phyloP scores from a whole-genome alignment of 2,329 filamentous ascomycete genomes.

The Sclerotinia glacialis region DNA sequence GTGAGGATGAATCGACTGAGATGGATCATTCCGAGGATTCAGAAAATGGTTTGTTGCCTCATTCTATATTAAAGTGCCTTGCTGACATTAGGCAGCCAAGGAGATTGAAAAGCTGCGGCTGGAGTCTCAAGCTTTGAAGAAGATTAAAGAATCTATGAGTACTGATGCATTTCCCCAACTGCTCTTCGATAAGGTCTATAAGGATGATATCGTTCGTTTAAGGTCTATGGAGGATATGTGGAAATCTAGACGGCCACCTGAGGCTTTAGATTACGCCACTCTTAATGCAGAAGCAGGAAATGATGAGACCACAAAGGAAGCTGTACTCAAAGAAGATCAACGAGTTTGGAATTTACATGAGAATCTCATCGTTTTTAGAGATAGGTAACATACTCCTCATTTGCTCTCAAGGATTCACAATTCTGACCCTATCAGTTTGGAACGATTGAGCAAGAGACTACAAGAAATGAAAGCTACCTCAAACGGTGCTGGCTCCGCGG shows the following conservation, averaged over 20 bases:
- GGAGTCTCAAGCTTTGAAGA: conserved; percentile 79
- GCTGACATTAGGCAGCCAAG: conserved; percentile 47
- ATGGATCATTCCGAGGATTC: conserved; percentile 77
- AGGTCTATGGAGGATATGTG: conserved; percentile 94
- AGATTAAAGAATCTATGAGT: conserved; percentile 77
- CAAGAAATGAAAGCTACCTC: conserved; percentile 56
- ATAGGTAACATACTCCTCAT: conserved; percentile 50
- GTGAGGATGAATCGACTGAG: conserved; percentile 77
- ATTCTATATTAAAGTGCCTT: not conserved
- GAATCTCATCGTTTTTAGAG: conserved; percentile 80
- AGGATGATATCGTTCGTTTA: conserved; percentile 76
- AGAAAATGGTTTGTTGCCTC: conserved; percentile 64
- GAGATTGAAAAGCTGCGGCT: conserved; percentile 86
- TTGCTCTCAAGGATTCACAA: not conserved
- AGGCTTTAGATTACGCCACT: conserved; percentile 66
- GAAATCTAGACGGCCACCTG: conserved; percentile 75
- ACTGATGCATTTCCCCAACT: conserved; percentile 71
- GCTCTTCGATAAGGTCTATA: conserved; percentile 92
- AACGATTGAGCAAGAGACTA: conserved; percentile 71
- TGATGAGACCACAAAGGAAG: conserved; percentile 48
- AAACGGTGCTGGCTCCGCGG: conserved; percentile 46
- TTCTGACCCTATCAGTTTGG: conserved; percentile 51
- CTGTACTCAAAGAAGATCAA: conserved; percentile 65
- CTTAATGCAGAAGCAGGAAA: conserved; percentile 55
- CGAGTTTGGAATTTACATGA: conserved; percentile 77